Base-by-base conservation (phyloP, 2,329 filamentous ascomycete species). In the Aspergillus fumigatus region DNA sequence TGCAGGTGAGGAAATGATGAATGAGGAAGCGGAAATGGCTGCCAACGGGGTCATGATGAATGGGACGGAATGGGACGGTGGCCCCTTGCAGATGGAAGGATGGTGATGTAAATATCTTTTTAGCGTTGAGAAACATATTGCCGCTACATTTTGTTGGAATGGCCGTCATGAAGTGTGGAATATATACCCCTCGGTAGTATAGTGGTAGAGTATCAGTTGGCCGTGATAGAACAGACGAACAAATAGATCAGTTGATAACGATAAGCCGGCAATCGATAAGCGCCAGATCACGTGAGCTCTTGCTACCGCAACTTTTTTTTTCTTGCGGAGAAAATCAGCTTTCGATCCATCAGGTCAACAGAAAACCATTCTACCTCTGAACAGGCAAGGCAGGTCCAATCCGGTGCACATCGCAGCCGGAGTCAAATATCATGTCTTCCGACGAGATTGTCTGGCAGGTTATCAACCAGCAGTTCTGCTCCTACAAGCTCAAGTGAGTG, bases 361-460 rank as follows among this genome's bases (percentile, higher is more conserved):
- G 62, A 62, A 58, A 51, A 56, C 48, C 48, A 51, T 60, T 35
- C 63, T 59, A 27, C 51, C 64, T 52, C 62, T 61, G 52, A 66
- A 62, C 60, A 61, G n/a, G 23, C 41, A 48, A 25, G 25, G n/a
- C 35, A 58, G 55, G 53, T 57, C 23, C 53, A 55, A 41, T 59
- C 59, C 50, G 51, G 58, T 60, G 51, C 45, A 59, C 26, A 57
- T 57, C 23, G 55, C 56, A 50, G 54, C 40, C 38, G 7, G 19
- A 25, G 19, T 41, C 35, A 23, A 26, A 51, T 53, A 64, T 62
- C 56, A 95, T 94, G 89, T 86, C 90, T 57, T 95, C 91, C 61
- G 93, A 97, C 81, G 93, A 97, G 77, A 95, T 97, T 63, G 88
- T 97, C 62, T 99, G 94, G 94, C 87, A 92, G 74, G 90, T 97